Conservation (phyloP, 75 land plant species). For the Adiantum capillusveneris region DNA sequence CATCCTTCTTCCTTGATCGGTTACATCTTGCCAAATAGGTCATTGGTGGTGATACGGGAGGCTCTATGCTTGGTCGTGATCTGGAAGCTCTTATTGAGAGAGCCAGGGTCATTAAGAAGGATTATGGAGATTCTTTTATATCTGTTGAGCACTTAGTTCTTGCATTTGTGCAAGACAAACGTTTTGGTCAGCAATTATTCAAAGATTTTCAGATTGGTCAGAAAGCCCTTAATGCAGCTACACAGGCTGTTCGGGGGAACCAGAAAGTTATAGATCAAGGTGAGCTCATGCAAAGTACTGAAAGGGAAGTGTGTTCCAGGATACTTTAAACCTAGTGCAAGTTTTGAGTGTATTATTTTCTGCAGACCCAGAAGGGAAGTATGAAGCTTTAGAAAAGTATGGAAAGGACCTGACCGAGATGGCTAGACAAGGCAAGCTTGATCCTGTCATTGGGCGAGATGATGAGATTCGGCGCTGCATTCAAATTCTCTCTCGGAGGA, state of each 20-base stretch:
- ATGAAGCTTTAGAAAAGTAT: constrained; percentile 87
- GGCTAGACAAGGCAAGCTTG: constrained; percentile 89
- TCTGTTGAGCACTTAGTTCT: constrained; percentile 89
- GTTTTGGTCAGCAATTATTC: constrained; percentile 81
- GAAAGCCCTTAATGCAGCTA: constrained; percentile 55
- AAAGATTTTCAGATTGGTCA: constrained; percentile 62
- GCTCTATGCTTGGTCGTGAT: constrained; percentile 73
- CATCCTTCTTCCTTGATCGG: too few relatives aligned
- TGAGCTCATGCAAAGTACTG: too few relatives aligned
- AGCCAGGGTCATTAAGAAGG: constrained; percentile 63
- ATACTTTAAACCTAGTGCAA: too few relatives aligned
- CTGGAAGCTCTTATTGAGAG: constrained; percentile 57
- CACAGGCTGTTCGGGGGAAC: constrained; percentile 62
- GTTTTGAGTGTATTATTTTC: too few relatives aligned
- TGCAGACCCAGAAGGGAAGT: constrained; percentile 93
- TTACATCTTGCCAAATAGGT: constrained; percentile 6
- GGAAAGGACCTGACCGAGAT: constrained; percentile 91
- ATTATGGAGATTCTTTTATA: constrained; percentile 73
- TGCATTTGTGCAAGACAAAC: constrained; percentile 58
- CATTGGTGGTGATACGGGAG: constrained; percentile 77
- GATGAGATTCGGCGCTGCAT: constrained; percentile 97
- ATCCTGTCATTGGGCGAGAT: constrained; percentile 97
- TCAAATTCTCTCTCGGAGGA: constrained; percentile 82
- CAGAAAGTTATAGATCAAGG: constrained; percentile 93
- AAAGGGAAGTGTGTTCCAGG: too few relatives aligned